A percentile compares a stretch with the other conserved stretches of the same genome.
These are phyloP conservation scores for Maudiozyma saulgeensis DNA, from an alignment of 805 yeast genomes.

Conservation along the genomic window DNA sequence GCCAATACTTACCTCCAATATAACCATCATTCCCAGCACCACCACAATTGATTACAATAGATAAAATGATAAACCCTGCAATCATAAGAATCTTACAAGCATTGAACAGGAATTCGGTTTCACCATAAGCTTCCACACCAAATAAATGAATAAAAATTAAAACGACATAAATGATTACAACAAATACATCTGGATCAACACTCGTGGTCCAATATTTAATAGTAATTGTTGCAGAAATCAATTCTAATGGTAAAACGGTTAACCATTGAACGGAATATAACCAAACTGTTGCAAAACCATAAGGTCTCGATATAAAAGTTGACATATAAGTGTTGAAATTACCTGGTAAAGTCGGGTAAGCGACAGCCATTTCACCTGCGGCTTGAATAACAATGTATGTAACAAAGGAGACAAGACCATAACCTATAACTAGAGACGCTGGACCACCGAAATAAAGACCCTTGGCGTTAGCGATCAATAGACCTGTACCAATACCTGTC, in stretches of 20 bases:
- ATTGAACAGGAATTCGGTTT: slow-evolving; percentile 53
- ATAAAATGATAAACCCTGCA: slow-evolving; percentile 47
- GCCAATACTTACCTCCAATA: slow-evolving; percentile 54
- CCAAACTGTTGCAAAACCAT: slow-evolving; percentile 70
- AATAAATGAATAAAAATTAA: slow-evolving; percentile 44
- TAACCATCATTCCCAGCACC: slow-evolving; percentile 47
- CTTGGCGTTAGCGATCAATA: slow-evolving; percentile 46
- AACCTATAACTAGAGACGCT: slow-evolving; percentile 42
- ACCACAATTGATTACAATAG: slow-evolving; percentile 48
- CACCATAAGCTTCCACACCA: slow-evolving; percentile 62
- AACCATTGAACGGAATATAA: slow-evolving; percentile 56
- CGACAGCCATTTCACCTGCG: slow-evolving; percentile 36
- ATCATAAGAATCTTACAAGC: slow-evolving; percentile 48
- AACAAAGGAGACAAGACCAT: slow-evolving; percentile 46
- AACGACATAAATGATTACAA: slow-evolving; percentile 43
- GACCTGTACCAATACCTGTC: slow-evolving; percentile 74
- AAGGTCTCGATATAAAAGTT: slow-evolving; percentile 49
- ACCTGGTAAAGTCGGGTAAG: slow-evolving; percentile 33
- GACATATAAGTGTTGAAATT: slow-evolving; percentile 33
- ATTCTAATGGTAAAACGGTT: slow-evolving; percentile 55
- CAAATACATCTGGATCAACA: slow-evolving; percentile 46
- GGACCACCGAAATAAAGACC: slow-evolving; percentile 38
- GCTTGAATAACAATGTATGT: slow-evolving; percentile 48
- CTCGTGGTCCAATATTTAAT: slow-evolving; percentile 41
- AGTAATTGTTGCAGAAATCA: slow-evolving; percentile 49